Evolutionary conservation across 441 rosid genomes (phyloP), one percentile per base, ranked within the genome.

Genomic region (Francoa sonchifolia): DNA sequence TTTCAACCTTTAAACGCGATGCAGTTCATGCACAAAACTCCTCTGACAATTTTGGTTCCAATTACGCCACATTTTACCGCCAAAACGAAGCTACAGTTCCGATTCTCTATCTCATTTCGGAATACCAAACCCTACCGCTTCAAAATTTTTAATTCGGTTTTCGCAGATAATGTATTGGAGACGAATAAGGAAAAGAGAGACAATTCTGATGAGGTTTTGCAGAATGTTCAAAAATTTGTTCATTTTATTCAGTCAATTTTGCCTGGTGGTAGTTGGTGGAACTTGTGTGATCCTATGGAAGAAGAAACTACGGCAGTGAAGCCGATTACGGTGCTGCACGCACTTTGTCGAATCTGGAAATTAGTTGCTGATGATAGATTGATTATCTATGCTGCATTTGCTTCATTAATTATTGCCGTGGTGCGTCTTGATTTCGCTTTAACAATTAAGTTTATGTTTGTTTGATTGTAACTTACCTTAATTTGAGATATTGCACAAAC

Each of bases 341-440:
- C 59, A 20, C 55, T 63, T 31, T 6, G 39, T 35, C 51, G 48
- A 61, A 58, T 61, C 54, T 71, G 71, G 77, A 21, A 27, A 6
- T 47, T 67, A 39, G 55, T 71, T 34, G 66, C 56, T 18, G 44
- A 57, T 19, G 72, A 71, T n/a, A 57, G 56, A 27, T 59, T 68
- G 74, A 47, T 72, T 44, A 15, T 64, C 22, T 57, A 49, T 26
- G 32, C 59, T 4, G 82, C 74, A 0, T 34, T 72, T 19, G 62
- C 48, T 38, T 61, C 69, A 34, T 63, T 72, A 43, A 16, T 40
- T n/a, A 27, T 54, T 18, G 76, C 78, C 16, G 76, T 72, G 28
- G 63, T 69, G 43, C 44, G 72, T 45, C 28, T 23, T 13, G 6
- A 13, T 27, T 32, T 48, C 17, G 1, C 19, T 41, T 13, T 9